Evolutionary conservation across 2,329 filamentous ascomycete genomes (phyloP), one percentile per base, ranked within the genome.

Genomic region (Colletotrichum scovillei): DNA sequence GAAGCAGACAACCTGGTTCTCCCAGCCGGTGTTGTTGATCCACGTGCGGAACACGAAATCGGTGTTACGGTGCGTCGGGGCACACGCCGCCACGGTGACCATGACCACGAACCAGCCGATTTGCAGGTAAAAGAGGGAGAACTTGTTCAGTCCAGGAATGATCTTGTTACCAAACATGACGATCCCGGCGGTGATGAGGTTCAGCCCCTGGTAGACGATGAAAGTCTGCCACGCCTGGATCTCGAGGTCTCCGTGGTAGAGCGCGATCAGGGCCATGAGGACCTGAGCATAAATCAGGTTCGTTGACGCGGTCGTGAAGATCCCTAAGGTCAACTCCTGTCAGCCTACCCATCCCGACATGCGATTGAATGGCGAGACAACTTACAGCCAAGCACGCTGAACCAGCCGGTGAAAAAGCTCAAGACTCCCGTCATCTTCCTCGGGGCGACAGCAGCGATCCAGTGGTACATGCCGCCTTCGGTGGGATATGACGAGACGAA

Each of bases 11-110:
- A 81, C 84, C 67, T 87, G 84, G 68, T 84, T 86, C 42, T 84
- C 79, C 87, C 87, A 89, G 14, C 87, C 87, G 0, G 87, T 88
- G 60, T 87, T 85, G 76, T 88, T 88, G 67, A 87, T 84, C 82
- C 86, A 89, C 2, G 85, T 88, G 49, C 78, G 79, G 76, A 89
- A 89, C 24, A 89, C 87, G 68, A 88, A 88, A n/a, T 84, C 80
- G 62, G 81, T 78, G 62, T 80, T 77, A 22, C 85, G 85, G 68
- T 88, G 84, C 1, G 80, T 81, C 0, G 84, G 84, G 0, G 87
- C 86, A 56, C 81, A 83, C 4, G 86, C 84, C 4, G 83, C 83
- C 6, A 89, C 86, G 0, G 84, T 85, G 67, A 89, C 80, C 71
- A 88, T 81, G 12, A 86, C 84, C 7, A 84, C 81, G 52, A 88